A percentile compares a stretch with the other conserved stretches of the same genome.
These are phyloP conservation scores for Phaeolepiota aurea DNA, from an alignment of 768 basidiomycete genomes.

Conservation along the genomic window DNA sequence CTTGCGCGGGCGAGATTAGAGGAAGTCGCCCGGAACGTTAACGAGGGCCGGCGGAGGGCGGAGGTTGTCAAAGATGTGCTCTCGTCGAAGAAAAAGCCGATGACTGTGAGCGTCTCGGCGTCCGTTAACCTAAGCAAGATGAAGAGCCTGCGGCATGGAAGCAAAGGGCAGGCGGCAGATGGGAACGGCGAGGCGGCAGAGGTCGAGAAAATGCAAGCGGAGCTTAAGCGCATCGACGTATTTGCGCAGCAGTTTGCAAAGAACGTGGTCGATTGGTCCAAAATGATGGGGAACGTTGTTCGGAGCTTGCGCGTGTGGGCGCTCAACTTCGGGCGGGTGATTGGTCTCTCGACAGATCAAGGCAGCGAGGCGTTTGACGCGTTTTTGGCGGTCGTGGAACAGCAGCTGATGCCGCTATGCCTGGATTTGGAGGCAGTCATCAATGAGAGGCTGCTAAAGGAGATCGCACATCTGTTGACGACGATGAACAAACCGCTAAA, in stretches of 20 bases:
- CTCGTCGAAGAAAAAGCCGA: constrained; percentile 28
- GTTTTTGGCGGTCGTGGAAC: constrained; percentile 51
- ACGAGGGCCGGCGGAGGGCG: constrained; percentile 66
- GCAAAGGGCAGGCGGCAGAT: constrained; percentile 10
- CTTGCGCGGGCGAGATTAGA: constrained; percentile 55
- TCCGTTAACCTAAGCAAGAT: constrained; percentile 55
- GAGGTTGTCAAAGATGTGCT: constrained; percentile 79
- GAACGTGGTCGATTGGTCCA: constrained; percentile 56
- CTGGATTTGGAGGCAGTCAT: constrained; percentile 45
- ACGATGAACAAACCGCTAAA: constrained; percentile 56
- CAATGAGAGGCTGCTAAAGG: constrained; percentile 44
- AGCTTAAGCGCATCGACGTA: constrained; percentile 45
- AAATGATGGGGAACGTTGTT: constrained; percentile 39
- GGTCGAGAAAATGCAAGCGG: constrained; percentile 46
- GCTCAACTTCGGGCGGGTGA: constrained; percentile 54
- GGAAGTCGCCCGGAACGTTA: constrained; percentile 66
- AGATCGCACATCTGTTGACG: constrained; percentile 48
- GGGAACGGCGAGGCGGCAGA: constrained; percentile 35
- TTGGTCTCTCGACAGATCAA: constrained; percentile 44
- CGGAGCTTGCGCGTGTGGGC: constrained; percentile 54
- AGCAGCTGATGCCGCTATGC: constrained; percentile 43
- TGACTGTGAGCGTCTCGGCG: constrained; percentile 38
- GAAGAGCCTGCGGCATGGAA: constrained; percentile 37
- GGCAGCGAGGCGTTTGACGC: constrained; percentile 62
- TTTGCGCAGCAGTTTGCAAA: constrained; percentile 58